These are phyloP conservation scores for Nannizziopsis barbatae DNA, from an alignment of 2,329 filamentous ascomycete species.

Conservation along the genomic window DNA sequence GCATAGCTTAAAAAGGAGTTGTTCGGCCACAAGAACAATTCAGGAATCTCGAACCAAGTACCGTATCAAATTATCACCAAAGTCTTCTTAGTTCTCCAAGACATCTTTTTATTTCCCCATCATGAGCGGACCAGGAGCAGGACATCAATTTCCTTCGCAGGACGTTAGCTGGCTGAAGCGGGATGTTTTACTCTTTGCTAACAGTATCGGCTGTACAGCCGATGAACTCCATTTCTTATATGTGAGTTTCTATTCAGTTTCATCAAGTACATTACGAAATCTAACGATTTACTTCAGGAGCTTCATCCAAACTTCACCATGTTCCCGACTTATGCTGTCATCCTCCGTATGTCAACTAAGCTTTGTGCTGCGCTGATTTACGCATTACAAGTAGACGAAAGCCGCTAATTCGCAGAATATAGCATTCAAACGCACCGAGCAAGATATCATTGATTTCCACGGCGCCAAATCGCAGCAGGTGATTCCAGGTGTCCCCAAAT, in stretches of 20 bases:
- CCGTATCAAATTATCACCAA: neutral
- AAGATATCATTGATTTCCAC: constrained; percentile 79
- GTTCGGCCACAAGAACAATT: neutral
- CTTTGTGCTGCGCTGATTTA: neutral
- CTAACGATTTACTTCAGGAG: constrained; percentile 47
- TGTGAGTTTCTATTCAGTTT: constrained; percentile 41
- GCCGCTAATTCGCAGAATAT: constrained; percentile 22
- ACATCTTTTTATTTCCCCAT: constrained; percentile 7
- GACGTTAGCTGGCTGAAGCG: constrained; percentile 78
- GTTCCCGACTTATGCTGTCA: constrained; percentile 79
- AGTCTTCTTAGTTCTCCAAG: neutral
- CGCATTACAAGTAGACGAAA: constrained; percentile 18
- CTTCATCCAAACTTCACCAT: constrained; percentile 74
- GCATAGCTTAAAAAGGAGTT: constrained; percentile 1
- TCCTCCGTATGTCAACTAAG: constrained; percentile 51
- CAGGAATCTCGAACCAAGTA: neutral
- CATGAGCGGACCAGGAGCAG: constrained; percentile 47
- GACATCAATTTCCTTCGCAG: constrained; percentile 66
- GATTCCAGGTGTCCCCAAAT: constrained; percentile 65
- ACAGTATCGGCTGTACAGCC: constrained; percentile 72
- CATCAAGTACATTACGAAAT: neutral
- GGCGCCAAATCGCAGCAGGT: constrained; percentile 52
- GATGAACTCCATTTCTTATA: constrained; percentile 91
- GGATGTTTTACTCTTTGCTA: constrained; percentile 79
- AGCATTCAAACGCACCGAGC: constrained; percentile 65